A percentile compares a stretch with the other conserved stretches of the same genome.
These are phyloP conservation scores for Ramularia endophylla DNA, from an alignment of 2,329 filamentous ascomycete species.

Conservation along the genomic window DNA sequence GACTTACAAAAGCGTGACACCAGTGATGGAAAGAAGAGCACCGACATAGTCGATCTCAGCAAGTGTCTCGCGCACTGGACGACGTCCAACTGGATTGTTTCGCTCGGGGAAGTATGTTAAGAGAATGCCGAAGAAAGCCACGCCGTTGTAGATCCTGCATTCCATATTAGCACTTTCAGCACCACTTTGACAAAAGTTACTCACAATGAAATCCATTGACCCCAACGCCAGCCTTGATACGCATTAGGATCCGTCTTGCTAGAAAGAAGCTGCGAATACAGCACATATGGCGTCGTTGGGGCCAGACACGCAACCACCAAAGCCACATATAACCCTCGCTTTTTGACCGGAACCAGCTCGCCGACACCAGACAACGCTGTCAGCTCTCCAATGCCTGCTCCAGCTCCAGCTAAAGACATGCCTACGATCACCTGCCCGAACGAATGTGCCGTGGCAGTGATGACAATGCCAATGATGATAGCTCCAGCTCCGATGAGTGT, in stretches of 20 bases:
- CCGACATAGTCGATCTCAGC: conserved; percentile 45
- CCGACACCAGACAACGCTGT: conserved; percentile 12
- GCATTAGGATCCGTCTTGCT: conserved; percentile 1
- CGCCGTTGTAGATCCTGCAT: conserved; percentile 40
- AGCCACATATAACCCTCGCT: conserved; percentile 10
- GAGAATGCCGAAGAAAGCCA: conserved; percentile 44
- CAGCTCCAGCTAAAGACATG: conserved; percentile 9
- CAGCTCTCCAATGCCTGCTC: conserved; percentile 12
- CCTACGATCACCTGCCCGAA: conserved; percentile 10
- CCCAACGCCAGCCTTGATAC: conserved; percentile 1
- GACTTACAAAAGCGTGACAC: conserved; percentile 40
- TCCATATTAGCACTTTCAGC: no score
- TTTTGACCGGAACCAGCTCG: conserved; percentile 11
- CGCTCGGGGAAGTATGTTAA: conserved; percentile 10
- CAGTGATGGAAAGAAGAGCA: conserved; percentile 43
- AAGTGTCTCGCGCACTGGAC: conserved; percentile 29
- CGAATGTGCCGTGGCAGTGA: conserved; percentile 9
- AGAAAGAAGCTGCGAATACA: conserved; percentile 14
- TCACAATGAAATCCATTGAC: background rate
- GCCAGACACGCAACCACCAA: conserved; percentile 9
- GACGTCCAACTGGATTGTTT: conserved; percentile 1
- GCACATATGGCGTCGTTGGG: conserved; percentile 13
- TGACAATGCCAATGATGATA: conserved; percentile 9
- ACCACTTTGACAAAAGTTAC: no score
- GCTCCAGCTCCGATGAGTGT: conserved; percentile 7